Evolutionary conservation across 208 protist species (phyloP).

Genomic region (Leishmania martiniquensis): DNA sequence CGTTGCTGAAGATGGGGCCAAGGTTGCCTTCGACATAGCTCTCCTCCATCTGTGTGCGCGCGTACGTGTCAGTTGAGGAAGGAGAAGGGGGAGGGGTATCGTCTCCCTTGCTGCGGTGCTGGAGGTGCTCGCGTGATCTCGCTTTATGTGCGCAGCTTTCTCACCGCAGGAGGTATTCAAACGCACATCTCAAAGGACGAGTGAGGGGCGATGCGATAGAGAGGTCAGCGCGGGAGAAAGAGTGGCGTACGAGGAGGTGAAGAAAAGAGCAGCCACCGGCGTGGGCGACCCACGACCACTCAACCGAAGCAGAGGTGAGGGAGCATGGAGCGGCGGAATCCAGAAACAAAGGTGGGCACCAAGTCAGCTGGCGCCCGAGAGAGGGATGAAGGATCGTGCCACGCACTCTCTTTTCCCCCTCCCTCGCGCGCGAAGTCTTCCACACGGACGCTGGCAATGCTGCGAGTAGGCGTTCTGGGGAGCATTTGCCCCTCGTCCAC

Average conservation of each 20-base stretch:
- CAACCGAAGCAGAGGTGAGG: no score
- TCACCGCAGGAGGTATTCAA: not conserved
- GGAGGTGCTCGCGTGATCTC: not conserved
- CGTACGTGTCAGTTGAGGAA: not conserved
- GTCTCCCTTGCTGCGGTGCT: not conserved
- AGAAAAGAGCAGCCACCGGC: no score
- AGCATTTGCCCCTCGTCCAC: no score
- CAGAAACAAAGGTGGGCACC: not conserved
- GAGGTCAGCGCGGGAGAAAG: not conserved
- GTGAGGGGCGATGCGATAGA: not conserved
- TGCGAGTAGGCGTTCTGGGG: no score
- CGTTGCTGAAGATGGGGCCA: constrained; percentile 66
- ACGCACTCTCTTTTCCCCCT: not conserved
- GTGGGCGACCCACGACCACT: no score
- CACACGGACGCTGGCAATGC: not conserved
- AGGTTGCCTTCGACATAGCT: constrained; percentile 83
- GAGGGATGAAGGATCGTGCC: not conserved
- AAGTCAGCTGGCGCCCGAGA: not conserved
- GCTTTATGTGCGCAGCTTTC: not conserved
- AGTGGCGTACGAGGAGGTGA: no score
- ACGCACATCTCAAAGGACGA: not conserved
- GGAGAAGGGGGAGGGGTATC: not conserved
- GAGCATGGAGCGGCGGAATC: no score
- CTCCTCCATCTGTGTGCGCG: constrained; percentile 44
- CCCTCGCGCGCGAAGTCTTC: not conserved